These are phyloP conservation scores for Mycena galericulata DNA, from an alignment of 768 basidiomycete species.

Conservation along the genomic window DNA sequence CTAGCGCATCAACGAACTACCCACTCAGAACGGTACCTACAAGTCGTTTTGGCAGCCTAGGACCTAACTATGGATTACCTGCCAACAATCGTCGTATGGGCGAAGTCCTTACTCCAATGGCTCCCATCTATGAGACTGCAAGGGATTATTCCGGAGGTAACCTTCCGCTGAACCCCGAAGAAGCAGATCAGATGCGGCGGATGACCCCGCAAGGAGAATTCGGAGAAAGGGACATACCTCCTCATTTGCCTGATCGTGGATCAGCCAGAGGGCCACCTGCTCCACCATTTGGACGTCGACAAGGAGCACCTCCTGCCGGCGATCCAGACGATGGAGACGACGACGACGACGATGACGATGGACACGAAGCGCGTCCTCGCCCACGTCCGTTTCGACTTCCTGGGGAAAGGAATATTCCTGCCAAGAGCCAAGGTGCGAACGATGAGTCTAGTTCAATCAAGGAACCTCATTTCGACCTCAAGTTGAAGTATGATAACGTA, in stretches of 20 bases:
- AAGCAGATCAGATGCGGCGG: conserved; percentile 1
- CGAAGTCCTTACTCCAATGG: background rate
- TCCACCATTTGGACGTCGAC: background rate
- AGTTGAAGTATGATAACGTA: conserved; percentile 43
- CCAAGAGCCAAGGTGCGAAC: background rate
- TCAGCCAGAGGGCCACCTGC: background rate
- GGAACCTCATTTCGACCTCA: conserved; percentile 46
- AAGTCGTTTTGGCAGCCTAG: background rate
- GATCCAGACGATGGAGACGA: background rate
- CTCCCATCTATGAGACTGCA: background rate
- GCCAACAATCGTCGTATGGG: background rate
- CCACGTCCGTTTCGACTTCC: background rate
- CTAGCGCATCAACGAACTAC: background rate
- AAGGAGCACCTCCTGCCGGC: background rate
- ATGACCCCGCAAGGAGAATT: background rate
- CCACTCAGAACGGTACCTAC: background rate
- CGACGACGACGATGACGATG: background rate
- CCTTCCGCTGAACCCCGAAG: background rate
- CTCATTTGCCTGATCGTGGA: background rate
- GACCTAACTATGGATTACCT: background rate
- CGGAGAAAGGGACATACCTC: background rate
- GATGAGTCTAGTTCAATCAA: background rate
- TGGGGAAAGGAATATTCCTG: background rate
- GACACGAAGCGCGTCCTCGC: background rate
- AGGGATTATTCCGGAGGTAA: background rate